These are phyloP conservation scores for Lactarius tabidus DNA, from an alignment of 768 basidiomycete genomes.

Conservation along the genomic window DNA sequence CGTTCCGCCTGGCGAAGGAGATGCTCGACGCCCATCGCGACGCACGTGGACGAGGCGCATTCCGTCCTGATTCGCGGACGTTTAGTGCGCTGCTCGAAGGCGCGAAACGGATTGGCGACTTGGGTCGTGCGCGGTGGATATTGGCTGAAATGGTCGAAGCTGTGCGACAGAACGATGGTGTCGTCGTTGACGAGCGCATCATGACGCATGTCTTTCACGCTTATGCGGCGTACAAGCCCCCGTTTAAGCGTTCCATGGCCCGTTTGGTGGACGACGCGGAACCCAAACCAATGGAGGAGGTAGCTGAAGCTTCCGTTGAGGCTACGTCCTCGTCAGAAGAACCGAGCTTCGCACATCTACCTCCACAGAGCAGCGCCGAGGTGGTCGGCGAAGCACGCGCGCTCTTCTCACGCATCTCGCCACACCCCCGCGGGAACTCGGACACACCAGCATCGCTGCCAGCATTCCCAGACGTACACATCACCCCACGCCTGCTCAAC, in stretches of 20 bases:
- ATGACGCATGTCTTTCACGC: constrained; percentile 86
- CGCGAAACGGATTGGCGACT: constrained; percentile 80
- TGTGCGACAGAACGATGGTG: constrained; percentile 27
- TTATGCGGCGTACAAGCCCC: constrained; percentile 75
- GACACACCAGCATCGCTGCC: background rate
- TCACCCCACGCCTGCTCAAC: constrained; percentile 65
- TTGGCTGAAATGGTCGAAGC: constrained; percentile 72
- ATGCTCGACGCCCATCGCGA: constrained; percentile 81
- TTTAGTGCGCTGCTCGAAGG: constrained; percentile 88
- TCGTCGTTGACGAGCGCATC: constrained; percentile 55
- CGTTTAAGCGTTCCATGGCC: constrained; percentile 54
- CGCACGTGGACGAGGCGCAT: constrained; percentile 51
- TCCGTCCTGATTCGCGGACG: constrained; percentile 59
- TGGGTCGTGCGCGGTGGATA: constrained; percentile 83
- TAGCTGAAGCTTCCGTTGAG: background rate
- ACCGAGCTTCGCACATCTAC: constrained; percentile 43
- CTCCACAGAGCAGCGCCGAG: constrained; percentile 70
- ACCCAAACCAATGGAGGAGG: background rate
- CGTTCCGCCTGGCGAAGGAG: constrained; percentile 76
- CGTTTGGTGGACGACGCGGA: constrained; percentile 32
- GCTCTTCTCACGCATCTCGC: constrained; percentile 59
- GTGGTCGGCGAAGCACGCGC: constrained; percentile 62
- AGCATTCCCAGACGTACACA: constrained; percentile 45
- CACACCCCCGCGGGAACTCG: constrained; percentile 1
- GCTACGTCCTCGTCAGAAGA: background rate